phyloP scores from a whole-genome alignment of 1,284 basidiomycete genomes.

The Ganoderma multipileum region DNA sequence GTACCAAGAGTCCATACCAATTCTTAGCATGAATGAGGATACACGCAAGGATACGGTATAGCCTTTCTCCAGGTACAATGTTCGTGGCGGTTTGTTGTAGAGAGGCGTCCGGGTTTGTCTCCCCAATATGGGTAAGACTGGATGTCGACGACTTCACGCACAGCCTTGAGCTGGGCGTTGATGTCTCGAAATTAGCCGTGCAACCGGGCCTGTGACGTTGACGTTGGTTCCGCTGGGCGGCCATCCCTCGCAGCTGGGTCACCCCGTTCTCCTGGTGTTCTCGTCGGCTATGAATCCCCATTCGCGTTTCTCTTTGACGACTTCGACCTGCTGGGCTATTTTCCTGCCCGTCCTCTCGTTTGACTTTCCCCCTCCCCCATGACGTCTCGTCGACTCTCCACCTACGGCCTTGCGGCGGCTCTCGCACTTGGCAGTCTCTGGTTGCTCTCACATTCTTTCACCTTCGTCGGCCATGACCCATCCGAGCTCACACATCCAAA shows the following conservation, averaged over 20 bases:
- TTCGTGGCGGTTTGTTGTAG: background rate
- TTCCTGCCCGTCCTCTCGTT: slow-evolving; percentile 19
- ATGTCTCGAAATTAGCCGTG: background rate
- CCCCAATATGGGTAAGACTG: background rate
- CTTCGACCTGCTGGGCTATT: background rate
- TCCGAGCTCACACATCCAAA: slow-evolving; percentile 7
- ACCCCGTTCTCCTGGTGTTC: background rate
- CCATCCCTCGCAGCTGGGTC: background rate
- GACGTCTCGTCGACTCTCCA: slow-evolving; percentile 12
- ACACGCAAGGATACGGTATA: background rate
- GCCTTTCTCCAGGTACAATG: background rate
- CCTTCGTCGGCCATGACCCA: slow-evolving; percentile 6
- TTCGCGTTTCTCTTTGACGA: background rate
- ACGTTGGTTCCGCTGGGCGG: background rate
- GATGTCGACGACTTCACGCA: background rate
- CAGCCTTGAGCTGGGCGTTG: background rate
- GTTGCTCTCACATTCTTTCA: slow-evolving; percentile 16
- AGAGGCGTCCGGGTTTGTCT: background rate
- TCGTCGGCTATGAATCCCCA: background rate
- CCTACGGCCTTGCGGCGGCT: slow-evolving; percentile 14
- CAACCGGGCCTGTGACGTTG: background rate
- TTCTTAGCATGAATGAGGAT: background rate
- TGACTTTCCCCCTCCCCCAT: background rate
- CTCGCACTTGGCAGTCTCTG: slow-evolving; percentile 16
- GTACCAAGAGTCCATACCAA: background rate